Conservation (phyloP, 2,329 filamentous ascomycete species). For the Talaromyces sp. region DNA sequence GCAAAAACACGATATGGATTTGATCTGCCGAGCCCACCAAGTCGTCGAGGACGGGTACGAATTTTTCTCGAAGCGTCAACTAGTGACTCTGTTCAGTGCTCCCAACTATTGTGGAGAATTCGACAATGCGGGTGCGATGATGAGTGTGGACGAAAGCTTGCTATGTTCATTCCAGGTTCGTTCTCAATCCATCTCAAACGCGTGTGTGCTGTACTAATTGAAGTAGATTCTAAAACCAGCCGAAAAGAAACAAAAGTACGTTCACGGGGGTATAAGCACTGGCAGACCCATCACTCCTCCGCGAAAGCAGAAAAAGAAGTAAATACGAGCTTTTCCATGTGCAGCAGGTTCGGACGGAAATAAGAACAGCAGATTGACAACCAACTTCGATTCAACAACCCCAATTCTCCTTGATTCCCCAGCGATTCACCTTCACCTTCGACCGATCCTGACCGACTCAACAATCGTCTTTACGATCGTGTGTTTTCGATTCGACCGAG, state of each 20-base stretch:
- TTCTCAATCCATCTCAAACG: neutral
- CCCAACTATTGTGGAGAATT: conserved; percentile 99
- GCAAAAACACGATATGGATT: conserved; percentile 99
- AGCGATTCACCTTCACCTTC: conserved; percentile 17
- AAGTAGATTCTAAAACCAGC: conserved; percentile 95
- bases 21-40: conserved; percentile 97
- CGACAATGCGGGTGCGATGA: conserved; percentile 98
- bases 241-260: conserved; percentile 99
- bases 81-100: conserved; percentile 95
- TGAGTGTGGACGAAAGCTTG: conserved; percentile 98
- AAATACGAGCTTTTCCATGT: conserved; percentile 67
- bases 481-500: conserved; percentile 14
- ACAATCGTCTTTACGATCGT: conserved; percentile 18
- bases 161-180: conserved; percentile 96
- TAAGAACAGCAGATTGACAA: conserved; percentile 46
- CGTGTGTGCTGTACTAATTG: neutral
- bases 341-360: conserved; percentile 93
- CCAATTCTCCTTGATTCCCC: neutral
- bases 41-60: conserved; percentile 99
- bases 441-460: conserved; percentile 2
- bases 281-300: conserved; percentile 65
- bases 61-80: conserved; percentile 97
- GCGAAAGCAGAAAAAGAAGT: conserved; percentile 66
- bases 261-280: conserved; percentile 67
- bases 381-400: conserved; percentile 1